These are phyloP conservation scores for Hansfordia pulvinata DNA, from an alignment of 2,329 filamentous ascomycete species.

Conservation along the genomic window DNA sequence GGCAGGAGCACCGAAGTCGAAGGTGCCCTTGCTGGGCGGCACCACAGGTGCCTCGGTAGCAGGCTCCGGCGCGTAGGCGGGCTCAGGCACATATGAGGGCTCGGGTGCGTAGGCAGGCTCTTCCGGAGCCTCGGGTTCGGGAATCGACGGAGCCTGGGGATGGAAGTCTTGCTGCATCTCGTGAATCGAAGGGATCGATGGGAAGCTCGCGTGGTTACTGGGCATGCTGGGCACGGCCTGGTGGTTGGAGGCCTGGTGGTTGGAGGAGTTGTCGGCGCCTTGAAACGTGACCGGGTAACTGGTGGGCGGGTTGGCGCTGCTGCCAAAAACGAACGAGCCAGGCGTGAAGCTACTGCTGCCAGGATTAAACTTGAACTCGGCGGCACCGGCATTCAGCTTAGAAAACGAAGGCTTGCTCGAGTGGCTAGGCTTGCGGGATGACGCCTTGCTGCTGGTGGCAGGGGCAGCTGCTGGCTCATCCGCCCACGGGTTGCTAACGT, in stretches of 20 bases:
- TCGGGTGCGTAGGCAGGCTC: slow-evolving; percentile 24
- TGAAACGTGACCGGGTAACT: slow-evolving; percentile 2
- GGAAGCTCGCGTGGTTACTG: neutral
- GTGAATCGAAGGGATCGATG: slow-evolving; percentile 4
- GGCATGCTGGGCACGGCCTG: neutral
- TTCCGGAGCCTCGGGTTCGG: slow-evolving; percentile 18
- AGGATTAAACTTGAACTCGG: slow-evolving; percentile 72
- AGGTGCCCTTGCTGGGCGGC: slow-evolving; percentile 49
- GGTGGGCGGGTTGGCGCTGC: no score
- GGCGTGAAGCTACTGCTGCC: slow-evolving; percentile 35
- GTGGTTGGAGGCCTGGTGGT: no score
- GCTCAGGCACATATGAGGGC: slow-evolving; percentile 27
- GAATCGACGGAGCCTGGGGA: slow-evolving; percentile 24
- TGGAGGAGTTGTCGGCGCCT: no score
- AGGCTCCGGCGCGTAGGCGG: slow-evolving; percentile 17
- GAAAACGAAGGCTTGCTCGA: slow-evolving; percentile 58
- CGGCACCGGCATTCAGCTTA: slow-evolving; percentile 77
- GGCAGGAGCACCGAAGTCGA: slow-evolving; percentile 49
- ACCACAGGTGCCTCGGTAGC: slow-evolving; percentile 63
- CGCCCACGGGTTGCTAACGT: slow-evolving; percentile 49
- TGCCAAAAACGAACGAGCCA: slow-evolving; percentile 34
- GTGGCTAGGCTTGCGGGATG: slow-evolving; percentile 38
- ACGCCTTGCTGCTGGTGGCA: slow-evolving; percentile 19
- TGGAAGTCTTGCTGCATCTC: slow-evolving; percentile 24
- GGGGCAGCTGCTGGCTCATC: no score